A percentile compares a stretch with the other conserved stretches of the same genome.
Evolutionary conservation across 176 grass and related monocot genomes (phyloP).

Genomic region (Secale cereale): DNA sequence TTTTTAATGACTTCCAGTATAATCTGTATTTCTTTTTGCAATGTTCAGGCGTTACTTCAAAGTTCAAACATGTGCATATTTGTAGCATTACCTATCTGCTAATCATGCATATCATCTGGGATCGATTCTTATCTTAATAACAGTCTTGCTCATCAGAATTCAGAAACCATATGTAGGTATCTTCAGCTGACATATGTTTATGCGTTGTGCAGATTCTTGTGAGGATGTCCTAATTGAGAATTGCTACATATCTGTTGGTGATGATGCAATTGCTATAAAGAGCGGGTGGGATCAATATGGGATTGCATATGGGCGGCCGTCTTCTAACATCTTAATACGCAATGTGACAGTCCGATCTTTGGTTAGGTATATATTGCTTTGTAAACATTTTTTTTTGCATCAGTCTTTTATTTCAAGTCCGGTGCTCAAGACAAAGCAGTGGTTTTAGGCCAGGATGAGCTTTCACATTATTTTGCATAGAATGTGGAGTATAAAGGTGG

Average conservation of each 20-base stretch:
- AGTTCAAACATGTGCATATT: background rate
- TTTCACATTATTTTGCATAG: background rate
- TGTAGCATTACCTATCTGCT: background rate
- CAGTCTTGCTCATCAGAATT: background rate
- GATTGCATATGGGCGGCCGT: conserved; percentile 76
- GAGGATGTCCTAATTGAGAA: conserved; percentile 92
- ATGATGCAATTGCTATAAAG: conserved; percentile 93
- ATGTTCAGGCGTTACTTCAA: background rate
- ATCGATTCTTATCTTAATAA: background rate
- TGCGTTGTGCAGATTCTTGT: conserved; percentile 65
- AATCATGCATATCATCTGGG: background rate
- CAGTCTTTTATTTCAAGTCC: background rate
- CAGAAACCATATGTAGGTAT: background rate
- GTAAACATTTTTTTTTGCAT: background rate
- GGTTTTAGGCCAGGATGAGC: background rate
- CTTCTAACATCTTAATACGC: conserved; percentile 77
- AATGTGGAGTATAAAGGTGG: conserved; percentile 4
- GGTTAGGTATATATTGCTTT: conserved; percentile 56
- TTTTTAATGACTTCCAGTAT: background rate
- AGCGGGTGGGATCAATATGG: conserved; percentile 98
- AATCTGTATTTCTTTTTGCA: background rate
- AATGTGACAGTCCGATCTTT: conserved; percentile 68
- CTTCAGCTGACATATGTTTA: conserved; percentile 15
- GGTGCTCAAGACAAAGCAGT: background rate
- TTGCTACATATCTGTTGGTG: conserved; percentile 95